phyloP scores from a whole-genome alignment of 75 land plant species.

The Sequoiadendron giganteum region DNA sequence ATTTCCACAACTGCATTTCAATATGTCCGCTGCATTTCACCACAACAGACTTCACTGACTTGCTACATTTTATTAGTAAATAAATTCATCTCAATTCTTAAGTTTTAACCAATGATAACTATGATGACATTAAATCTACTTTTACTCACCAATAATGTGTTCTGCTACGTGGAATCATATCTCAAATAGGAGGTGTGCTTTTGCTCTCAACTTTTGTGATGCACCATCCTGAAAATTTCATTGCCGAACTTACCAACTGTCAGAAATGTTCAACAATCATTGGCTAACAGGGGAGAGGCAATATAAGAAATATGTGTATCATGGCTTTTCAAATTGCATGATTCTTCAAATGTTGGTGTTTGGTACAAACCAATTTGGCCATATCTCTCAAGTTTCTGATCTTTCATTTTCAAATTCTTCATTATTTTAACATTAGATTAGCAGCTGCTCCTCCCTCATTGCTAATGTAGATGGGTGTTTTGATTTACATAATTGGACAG shows the following conservation, averaged over 20 bases:
- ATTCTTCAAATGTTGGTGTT: no score
- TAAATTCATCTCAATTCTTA: neutral
- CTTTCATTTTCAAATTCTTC: no score
- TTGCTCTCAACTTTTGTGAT: neutral
- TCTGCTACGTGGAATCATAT: neutral
- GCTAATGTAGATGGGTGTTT: no score
- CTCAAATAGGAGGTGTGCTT: neutral
- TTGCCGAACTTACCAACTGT: neutral
- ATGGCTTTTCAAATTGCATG: no score
- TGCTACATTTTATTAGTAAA: neutral
- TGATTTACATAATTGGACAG: no score
- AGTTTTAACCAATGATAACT: neutral
- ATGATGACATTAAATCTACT: neutral
- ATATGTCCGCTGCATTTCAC: neutral
- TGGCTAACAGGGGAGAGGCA: no score
- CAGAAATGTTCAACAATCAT: neutral
- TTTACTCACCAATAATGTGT: neutral
- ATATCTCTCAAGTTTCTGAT: no score
- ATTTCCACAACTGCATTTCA: neutral
- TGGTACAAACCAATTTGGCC: no score
- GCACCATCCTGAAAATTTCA: neutral
- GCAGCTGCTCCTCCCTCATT: no score
- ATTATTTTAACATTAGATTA: no score
- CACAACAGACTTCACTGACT: neutral
- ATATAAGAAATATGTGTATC: no score